These are phyloP conservation scores for Diatrype stigma DNA, from an alignment of 2,329 filamentous ascomycete species.

Conservation along the genomic window DNA sequence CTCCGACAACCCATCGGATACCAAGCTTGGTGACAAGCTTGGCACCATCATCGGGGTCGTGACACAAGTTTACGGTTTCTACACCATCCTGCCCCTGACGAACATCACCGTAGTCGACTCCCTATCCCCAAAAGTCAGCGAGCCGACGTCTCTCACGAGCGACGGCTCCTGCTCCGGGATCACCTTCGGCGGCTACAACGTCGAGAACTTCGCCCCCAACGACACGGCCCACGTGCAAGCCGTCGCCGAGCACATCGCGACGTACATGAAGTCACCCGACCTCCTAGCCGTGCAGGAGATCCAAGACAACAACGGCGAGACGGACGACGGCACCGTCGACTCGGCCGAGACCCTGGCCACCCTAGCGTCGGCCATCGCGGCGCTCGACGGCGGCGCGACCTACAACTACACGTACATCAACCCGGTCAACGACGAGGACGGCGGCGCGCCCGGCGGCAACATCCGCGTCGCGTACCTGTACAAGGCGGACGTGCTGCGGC, in stretches of 20 bases:
- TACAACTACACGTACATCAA: conserved; percentile 59
- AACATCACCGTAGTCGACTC: conserved; percentile 45
- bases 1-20: conserved; percentile 52
- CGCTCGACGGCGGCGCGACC: conserved; percentile 37
- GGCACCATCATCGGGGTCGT: conserved; percentile 65
- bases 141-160: conserved; percentile 49
- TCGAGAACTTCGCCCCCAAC: conserved; percentile 61
- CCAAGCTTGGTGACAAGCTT: conserved; percentile 62
- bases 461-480: conserved; percentile 70
- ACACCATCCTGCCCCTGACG: conserved; percentile 62
- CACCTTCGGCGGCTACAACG: conserved; percentile 65
- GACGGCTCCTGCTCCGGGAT: conserved; percentile 55
- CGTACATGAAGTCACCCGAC: conserved; percentile 59
- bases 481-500: conserved; percentile 53
- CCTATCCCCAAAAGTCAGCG: conserved; percentile 40
- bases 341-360: conserved; percentile 57
- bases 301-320: conserved; percentile 61
- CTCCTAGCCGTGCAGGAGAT: conserved; percentile 67
- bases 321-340: conserved; percentile 52
- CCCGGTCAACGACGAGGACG: conserved; percentile 57
- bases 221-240: conserved; percentile 48
- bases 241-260: conserved; percentile 61
- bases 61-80: conserved; percentile 63
- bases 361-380: conserved; percentile 50
- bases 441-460: conserved; percentile 66